These are phyloP conservation scores for Epichloe typhina DNA, from an alignment of 2,329 filamentous ascomycete genomes.

Conservation along the genomic window DNA sequence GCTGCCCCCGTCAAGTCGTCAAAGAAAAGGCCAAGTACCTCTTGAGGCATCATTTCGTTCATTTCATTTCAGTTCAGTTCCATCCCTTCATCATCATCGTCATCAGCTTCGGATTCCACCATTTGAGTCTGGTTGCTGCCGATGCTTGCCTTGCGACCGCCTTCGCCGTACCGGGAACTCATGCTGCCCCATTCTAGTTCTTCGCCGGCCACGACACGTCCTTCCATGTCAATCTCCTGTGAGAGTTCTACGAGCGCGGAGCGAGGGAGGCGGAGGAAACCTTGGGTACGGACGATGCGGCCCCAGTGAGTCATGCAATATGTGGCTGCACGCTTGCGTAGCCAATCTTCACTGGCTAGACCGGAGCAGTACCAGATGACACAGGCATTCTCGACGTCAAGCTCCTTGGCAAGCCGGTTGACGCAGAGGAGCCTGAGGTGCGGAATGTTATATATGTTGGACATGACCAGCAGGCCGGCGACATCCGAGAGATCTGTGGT, in stretches of 20 bases:
- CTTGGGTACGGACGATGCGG: conserved; percentile 76
- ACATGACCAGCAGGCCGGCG: conserved; percentile 90
- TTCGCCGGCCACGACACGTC: conserved; percentile 78
- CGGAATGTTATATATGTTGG: conserved; percentile 95
- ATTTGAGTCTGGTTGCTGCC: conserved; percentile 45
- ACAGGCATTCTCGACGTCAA: conserved; percentile 89
- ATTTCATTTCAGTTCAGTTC: conserved; percentile 30
- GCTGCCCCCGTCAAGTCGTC: not conserved
- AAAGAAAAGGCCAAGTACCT: not conserved
- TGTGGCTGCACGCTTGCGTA: conserved; percentile 72
- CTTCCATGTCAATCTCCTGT: conserved; percentile 85
- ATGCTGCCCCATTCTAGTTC: conserved; percentile 51
- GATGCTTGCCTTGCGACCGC: conserved; percentile 43
- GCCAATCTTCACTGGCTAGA: conserved; percentile 83
- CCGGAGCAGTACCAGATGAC: conserved; percentile 92
- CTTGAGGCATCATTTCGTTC: too few relatives aligned
- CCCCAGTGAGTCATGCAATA: conserved; percentile 96
- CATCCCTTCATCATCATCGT: conserved; percentile 47
- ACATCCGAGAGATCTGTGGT: conserved; percentile 73
- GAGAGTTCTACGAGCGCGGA: conserved; percentile 78
- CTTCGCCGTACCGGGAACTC: conserved; percentile 33
- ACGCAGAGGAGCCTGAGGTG: conserved; percentile 84
- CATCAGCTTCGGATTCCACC: conserved; percentile 43
- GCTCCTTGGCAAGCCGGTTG: conserved; percentile 75
- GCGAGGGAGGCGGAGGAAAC: conserved; percentile 70